These are phyloP conservation scores for Cryptococcus sp. DNA, from an alignment of 1,284 basidiomycete species.

Conservation along the genomic window DNA sequence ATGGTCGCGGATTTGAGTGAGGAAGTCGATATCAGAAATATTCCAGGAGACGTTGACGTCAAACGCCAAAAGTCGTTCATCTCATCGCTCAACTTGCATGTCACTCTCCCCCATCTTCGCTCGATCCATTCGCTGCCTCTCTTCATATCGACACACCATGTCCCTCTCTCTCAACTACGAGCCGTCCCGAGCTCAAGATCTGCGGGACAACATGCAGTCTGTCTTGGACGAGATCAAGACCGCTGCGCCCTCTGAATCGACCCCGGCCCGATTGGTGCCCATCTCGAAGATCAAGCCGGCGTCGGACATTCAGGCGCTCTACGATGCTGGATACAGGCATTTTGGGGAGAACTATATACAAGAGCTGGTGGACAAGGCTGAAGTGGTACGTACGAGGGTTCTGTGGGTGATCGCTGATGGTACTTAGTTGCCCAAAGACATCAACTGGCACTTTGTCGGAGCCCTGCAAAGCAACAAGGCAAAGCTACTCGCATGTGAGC, in stretches of 20 bases:
- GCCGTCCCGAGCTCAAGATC: constrained; percentile 42
- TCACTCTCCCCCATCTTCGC: neutral
- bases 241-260: constrained; percentile 12
- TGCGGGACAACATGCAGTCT: constrained; percentile 44
- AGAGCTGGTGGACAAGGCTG: constrained; percentile 85
- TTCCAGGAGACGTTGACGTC: too few species aligned
- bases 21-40: too few species aligned
- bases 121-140: neutral
- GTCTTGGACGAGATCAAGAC: constrained; percentile 41
- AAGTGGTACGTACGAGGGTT: constrained; percentile 53
- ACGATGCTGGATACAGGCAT: constrained; percentile 72
- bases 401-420: neutral
- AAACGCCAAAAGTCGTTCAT: too few species aligned
- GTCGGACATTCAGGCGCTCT: constrained; percentile 76
- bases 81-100: too few species aligned
- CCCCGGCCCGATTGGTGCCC: constrained; percentile 62
- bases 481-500: constrained; percentile 73
- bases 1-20: too few species aligned
- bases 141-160: neutral
- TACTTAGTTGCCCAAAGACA: constrained; percentile 66
- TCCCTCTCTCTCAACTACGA: constrained; percentile 28
- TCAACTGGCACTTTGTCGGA: constrained; percentile 97
- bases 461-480: constrained; percentile 92
- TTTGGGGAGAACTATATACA: constrained; percentile 99
- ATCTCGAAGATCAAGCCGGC: constrained; percentile 94